Conservation (phyloP, 2,329 filamentous ascomycete species). For the Penicillium nordicum region DNA sequence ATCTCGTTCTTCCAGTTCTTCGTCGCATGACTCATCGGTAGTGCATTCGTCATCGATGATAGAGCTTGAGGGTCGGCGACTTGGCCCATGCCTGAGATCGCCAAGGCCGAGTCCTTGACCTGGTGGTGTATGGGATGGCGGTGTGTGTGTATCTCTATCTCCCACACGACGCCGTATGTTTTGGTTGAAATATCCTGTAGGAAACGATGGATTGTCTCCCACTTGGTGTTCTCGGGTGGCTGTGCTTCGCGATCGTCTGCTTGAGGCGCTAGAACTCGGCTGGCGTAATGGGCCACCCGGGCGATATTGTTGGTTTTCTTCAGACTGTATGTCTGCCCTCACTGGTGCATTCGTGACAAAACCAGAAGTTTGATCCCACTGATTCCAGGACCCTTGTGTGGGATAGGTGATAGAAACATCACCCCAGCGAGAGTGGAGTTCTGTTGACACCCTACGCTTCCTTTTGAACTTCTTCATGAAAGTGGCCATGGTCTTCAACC, state of each 20-base stretch:
- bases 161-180: conserved; percentile 25
- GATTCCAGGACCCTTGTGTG: conserved; percentile 42
- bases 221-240: not conserved
- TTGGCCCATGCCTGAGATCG: not conserved
- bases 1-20: conserved; percentile 21
- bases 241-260: not conserved
- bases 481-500: conserved; percentile 28
- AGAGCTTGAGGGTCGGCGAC: not conserved
- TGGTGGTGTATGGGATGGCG: not conserved
- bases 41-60: not conserved
- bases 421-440: conserved; percentile 41
- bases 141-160: conserved; percentile 1
- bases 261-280: not conserved
- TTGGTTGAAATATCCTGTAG: conserved; percentile 33
- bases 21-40: conserved; percentile 24
- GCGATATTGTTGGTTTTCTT: conserved; percentile 15
- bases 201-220: conserved; percentile 10
- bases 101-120: conserved; percentile 16
- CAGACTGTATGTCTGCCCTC: not conserved
- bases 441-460: conserved; percentile 36
- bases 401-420: conserved; percentile 41
- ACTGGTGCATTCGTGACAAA: conserved; percentile 13
- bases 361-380: conserved; percentile 31
- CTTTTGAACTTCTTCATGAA: conserved; percentile 33
- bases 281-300: conserved; percentile 5